Evolutionary conservation across 2,329 filamentous ascomycete genomes (phyloP), one percentile per base, ranked within the genome.

Genomic region (Fusarium nodosum): DNA sequence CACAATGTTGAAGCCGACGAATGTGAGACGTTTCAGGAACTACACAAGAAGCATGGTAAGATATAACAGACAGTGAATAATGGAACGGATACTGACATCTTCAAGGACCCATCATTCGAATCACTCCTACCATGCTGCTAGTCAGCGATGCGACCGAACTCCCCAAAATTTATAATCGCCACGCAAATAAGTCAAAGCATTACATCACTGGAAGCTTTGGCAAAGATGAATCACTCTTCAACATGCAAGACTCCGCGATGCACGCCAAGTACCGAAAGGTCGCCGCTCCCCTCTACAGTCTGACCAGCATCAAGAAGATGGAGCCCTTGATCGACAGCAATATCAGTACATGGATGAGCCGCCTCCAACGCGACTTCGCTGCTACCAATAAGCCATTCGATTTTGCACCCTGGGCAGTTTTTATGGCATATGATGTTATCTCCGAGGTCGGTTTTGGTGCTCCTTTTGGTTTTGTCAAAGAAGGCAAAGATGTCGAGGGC

Each of bases 151-250:
- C 87, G 0, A 83, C 80, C 2, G 84, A 86, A 71, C 79, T 89
- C 3, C 87, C 87, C 0, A 80, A 82, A 16, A 83, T 90, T 28
- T 90, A 89, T 76, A 80, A 82, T 54, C 83, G 86, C 24, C 79
- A 85, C 65, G 86, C 83, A 7, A 81, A 87, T 76, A 90, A 89
- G 72, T 85, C 84, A 2, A 81, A 86, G 50, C 84, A 87, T 74
- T 89, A 89, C 72, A 86, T 88, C 60, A 85, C 86, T 0, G 86
- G 86, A 22, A 84, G 81, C 26, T 87, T 88, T 67, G 86, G 86
- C 18, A 82, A 85, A 57, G 82, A 80, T 7, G 86, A 88, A 62
- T 83, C 81, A 2, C 69, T 88, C 8, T 88, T 90, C 75, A 88
- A 88, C 60, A 88, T 87, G 82, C 84, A 84, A 62, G 82, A 85